Base-by-base conservation (phyloP, 352 stramenopile species). In the Globisporangium irregulare region DNA sequence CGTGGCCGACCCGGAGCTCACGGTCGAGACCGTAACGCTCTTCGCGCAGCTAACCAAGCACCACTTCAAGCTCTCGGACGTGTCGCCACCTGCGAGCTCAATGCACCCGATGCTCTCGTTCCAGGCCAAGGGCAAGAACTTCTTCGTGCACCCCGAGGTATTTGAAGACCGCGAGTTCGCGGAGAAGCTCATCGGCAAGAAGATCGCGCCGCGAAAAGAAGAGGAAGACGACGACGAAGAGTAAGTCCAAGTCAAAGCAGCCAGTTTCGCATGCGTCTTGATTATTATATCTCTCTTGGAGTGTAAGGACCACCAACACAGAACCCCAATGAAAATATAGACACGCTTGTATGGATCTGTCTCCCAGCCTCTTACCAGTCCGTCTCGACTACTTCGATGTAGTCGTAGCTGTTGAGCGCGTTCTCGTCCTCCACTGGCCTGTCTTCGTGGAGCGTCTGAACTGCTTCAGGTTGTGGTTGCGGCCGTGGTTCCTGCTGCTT, bases 91-190 rank as follows among this genome's bases (percentile, higher is more conserved):
- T 8, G 73, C 72, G n/a, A 70, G 70, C 54, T 85, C 77, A 9
- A 93, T 93, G 84, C 87, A 95, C 68, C 87, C 87, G 41, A 94
- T 95, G 87, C 74, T 92, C 55, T 90, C 83, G 55, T 94, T 95
- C 81, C 74, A 89, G 62, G 87, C 83, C 22, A 72, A 77, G 34
- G 81, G 71, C 24, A 75, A 79, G 36, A 80, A 86, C 73, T 94
- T 87, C 59, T 95, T 93, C 68, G 87, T 95, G 61, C 87, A 95
- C 54, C 84, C 86, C 1, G 87, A 95, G 66, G 81, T 73, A 43
- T 82, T 95, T 43, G 48, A 86, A 18, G 81, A 92, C 69, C 69
- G 74, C 18, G 70, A 73, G 46, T 73, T 95, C 65, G 73, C 90
- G 41, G 82, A 89, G 48, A 85, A 85, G 65, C 67, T 89, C 58